Evolutionary conservation across 306 rosid genomes (phyloP), one percentile per base, ranked within the genome.

Genomic region (Ormosia semicastrata): DNA sequence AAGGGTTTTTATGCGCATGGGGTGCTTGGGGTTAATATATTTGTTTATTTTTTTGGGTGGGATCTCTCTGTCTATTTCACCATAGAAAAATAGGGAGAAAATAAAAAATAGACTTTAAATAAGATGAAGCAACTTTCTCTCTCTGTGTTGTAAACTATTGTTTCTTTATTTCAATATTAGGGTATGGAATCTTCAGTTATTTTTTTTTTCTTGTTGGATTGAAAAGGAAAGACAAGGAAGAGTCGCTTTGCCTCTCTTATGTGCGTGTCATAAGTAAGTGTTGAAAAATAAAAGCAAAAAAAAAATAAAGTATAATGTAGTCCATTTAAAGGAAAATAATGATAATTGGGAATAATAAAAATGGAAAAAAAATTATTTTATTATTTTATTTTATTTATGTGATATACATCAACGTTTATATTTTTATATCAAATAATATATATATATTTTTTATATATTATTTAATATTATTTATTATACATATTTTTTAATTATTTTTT

Each of bases 21-120:
- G 53, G 79, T 59, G 81, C 24, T 81, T 66, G 47, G 52, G 68
- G 69, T 78, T 75, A 82, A 82, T 78, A 46, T 44, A 46, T 85
- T 82, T 67, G 34, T 71, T 80, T 66, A 30, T 74, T 71, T 77
- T 68, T 33, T 80, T 69, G 36, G 75, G 79, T 83, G 89, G 87
- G 82, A 74, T 88, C 83, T 84, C 69, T 80, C 86, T 88, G 82
- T 88, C 89, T 67, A 73, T 79, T 81, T 85, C 80, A 86, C 50
- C 8, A 34, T 46, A 29, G 60, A 64, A 50, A 82, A 71, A 50
- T 8, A 8, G 34, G 64, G 1, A 2, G 1, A 14, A 11, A 34
- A 12, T 37, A 60, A 52, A 39, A 69, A 58, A 37, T 30, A 10
- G 33, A 30, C 62, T 52, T 79, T 24, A 74, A 78, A 65, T 56